Base-by-base conservation (phyloP, 2,329 filamentous ascomycete species). In the Diaporthe sp. region DNA sequence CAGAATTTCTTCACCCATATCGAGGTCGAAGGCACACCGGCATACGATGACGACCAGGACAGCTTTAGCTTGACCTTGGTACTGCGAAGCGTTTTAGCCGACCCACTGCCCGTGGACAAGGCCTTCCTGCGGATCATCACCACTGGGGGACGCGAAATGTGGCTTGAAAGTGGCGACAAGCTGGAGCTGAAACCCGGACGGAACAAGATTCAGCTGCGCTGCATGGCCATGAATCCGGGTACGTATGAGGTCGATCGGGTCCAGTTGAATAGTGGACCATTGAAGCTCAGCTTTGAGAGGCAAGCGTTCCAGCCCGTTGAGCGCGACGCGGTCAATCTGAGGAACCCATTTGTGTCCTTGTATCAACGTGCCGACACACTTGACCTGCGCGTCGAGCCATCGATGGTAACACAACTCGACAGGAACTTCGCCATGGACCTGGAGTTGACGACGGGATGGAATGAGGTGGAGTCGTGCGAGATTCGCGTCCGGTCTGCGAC, bases 391-490 rank as follows among this genome's bases (percentile, higher is more conserved):
- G 85, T 97, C 10, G 88, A 86, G 57, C 88, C 94, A 0, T 92
- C 94, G 0, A 93, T 90, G 77, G 87, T 92, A 60, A 93, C 97
- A 34, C 92, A 96, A 77, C 90, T 99, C 7, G 94, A 97, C 81
- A 92, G 92, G 78, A 92, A 93, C 79, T 94, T 94, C 75, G 92
- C 91, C 0, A 87, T 98, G 0, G 94, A 98, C 75, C 86, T 99
- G 28, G 88, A 92, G 70, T 84, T 98, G 17, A 86, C 86, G 15
- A 92, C 92, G 15, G 96, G 95, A 1, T 94, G 93, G 89, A 98
- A 98, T 81, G 84, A 92, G 3, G 86, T 94, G 3, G 85, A 82
- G 44, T 88, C 81, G 28, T 92, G 90, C 71, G 91, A 93, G 71
- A 83, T 94, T 47, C 88, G 90, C 47, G 86, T 94, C 61, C 90